These are phyloP conservation scores for Aureobasidium pullulans DNA, from an alignment of 2,329 filamentous ascomycete species.

Conservation along the genomic window DNA sequence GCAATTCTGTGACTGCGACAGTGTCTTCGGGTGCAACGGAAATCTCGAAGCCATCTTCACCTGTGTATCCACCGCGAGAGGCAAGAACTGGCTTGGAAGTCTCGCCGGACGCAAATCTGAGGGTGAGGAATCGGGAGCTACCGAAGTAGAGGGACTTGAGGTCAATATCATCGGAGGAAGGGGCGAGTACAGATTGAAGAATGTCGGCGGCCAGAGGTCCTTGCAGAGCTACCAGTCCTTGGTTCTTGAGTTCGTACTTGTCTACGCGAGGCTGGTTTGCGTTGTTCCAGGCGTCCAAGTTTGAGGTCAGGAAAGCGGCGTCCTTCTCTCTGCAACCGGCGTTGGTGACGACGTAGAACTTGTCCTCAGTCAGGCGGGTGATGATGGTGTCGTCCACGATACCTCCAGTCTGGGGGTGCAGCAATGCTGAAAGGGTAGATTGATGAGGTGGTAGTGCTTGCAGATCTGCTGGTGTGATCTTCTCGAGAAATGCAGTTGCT, in stretches of 20 bases:
- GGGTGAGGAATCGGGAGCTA: conserved; percentile 56
- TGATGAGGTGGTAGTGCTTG: conserved; percentile 56
- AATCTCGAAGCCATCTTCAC: conserved; percentile 97
- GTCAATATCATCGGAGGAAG: conserved; percentile 36
- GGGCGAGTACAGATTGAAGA: conserved; percentile 56
- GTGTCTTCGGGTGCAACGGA: conserved; percentile 66
- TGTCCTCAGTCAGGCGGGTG: conserved; percentile 63
- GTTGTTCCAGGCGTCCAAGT: conserved; percentile 57
- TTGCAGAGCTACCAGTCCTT: conserved; percentile 81
- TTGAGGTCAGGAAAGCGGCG: conserved; percentile 62
- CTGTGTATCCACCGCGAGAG: conserved; percentile 88
- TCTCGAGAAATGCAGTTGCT: conserved; percentile 73
- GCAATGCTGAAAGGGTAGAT: conserved; percentile 75
- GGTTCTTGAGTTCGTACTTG: conserved; percentile 46
- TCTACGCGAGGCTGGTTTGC: conserved; percentile 30
- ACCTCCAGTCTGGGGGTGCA: conserved; percentile 73
- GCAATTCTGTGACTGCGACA: conserved; percentile 58
- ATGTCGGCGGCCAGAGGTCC: conserved; percentile 69
- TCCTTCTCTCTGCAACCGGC: conserved; percentile 89
- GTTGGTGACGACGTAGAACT: conserved; percentile 91
- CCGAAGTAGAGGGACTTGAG: conserved; percentile 76
- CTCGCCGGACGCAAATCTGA: conserved; percentile 52
- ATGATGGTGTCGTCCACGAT: conserved; percentile 95
- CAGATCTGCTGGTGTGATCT: conserved; percentile 70
- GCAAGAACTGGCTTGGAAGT: conserved; percentile 57